phyloP scores from a whole-genome alignment of 1,284 basidiomycete species.

The Tylopilus orsonianus region DNA sequence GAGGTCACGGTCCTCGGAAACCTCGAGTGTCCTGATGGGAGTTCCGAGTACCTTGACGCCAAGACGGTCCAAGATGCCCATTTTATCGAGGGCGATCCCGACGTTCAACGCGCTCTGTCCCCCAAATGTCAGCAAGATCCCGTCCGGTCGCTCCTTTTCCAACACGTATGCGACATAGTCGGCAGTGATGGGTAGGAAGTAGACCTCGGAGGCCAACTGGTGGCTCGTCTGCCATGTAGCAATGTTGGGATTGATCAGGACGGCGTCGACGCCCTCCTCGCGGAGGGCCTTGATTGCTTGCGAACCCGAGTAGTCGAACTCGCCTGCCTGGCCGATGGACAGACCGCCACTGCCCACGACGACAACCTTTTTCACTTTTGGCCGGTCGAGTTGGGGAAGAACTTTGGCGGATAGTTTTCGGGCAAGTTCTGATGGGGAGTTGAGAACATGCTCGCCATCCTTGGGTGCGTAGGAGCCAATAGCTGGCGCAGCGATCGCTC shows the following conservation, averaged over 20 bases:
- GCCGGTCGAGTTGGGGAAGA: conserved; percentile 80
- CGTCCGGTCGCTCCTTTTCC: conserved; percentile 98
- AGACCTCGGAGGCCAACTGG: conserved; percentile 93
- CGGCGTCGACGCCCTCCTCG: conserved; percentile 93
- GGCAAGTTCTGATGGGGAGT: conserved; percentile 90
- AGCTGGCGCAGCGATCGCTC: conserved; percentile 76
- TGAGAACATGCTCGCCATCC: conserved; percentile 81
- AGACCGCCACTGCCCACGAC: conserved; percentile 97
- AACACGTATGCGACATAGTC: conserved; percentile 99
- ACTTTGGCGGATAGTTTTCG: conserved; percentile 90
- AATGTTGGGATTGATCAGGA: conserved; percentile 97
- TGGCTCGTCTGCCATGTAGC: conserved; percentile 98
- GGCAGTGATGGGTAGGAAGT: conserved; percentile 95
- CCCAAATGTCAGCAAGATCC: conserved; percentile 96
- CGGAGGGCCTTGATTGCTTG: conserved; percentile 98
- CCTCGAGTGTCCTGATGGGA: conserved; percentile 90
- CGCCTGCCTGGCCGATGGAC: conserved; percentile 97
- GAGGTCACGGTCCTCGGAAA: conserved; percentile 96
- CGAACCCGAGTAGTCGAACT: conserved; percentile 99
- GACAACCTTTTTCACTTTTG: conserved; percentile 93
- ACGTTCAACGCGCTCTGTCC: conserved; percentile 98
- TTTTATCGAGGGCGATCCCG: conserved; percentile 95
- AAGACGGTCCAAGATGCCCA: conserved; percentile 95
- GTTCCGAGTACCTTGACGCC: conserved; percentile 96
- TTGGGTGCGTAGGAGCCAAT: conserved; percentile 71